Percentiles rank a stretch among this genome's conserved stretches.
Conservation (phyloP, 2,329 filamentous ascomycete species). For the Cladosporium sp. region DNA sequence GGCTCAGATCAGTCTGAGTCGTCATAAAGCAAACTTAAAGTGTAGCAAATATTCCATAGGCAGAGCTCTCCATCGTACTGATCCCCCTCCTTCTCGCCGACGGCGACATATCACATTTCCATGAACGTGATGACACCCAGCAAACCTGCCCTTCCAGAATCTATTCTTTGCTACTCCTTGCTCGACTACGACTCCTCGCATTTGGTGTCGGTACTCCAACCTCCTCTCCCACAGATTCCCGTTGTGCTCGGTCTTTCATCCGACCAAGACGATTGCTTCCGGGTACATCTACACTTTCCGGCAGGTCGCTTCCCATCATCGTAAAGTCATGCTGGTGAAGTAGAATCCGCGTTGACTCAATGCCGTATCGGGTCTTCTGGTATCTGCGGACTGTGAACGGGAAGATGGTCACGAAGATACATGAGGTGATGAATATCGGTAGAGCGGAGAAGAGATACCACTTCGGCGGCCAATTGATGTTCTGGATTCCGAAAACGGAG, state of each 20-base stretch:
- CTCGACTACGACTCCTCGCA: constrained; percentile 6
- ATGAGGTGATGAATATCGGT: constrained; percentile 33
- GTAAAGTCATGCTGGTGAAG: constrained; percentile 35
- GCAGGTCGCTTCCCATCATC: constrained; percentile 38
- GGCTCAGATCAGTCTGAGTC: not conserved
- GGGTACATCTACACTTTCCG: constrained; percentile 31
- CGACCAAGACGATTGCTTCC: constrained; percentile 11
- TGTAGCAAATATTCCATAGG: not conserved
- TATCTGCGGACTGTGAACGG: constrained; percentile 30
- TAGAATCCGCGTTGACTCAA: constrained; percentile 27
- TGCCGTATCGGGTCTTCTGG: constrained; percentile 31
- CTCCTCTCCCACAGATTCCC: constrained; percentile 16
- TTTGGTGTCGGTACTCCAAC: not conserved
- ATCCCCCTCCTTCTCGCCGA: not conserved
- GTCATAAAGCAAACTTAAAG: not conserved
- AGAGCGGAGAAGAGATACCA: constrained; percentile 38
- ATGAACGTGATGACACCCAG: not conserved
- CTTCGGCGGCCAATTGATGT: constrained; percentile 33
- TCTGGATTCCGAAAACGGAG: constrained; percentile 39
- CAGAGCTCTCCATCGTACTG: not conserved
- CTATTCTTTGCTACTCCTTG: constrained; percentile 1
- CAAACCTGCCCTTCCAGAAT: not conserved
- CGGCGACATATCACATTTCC: not conserved
- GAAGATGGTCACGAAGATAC: constrained; percentile 32
- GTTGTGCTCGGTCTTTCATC: constrained; percentile 15